phyloP scores from a whole-genome alignment of 495 filamentous ascomycete genomes.

The Neurospora sp. region DNA sequence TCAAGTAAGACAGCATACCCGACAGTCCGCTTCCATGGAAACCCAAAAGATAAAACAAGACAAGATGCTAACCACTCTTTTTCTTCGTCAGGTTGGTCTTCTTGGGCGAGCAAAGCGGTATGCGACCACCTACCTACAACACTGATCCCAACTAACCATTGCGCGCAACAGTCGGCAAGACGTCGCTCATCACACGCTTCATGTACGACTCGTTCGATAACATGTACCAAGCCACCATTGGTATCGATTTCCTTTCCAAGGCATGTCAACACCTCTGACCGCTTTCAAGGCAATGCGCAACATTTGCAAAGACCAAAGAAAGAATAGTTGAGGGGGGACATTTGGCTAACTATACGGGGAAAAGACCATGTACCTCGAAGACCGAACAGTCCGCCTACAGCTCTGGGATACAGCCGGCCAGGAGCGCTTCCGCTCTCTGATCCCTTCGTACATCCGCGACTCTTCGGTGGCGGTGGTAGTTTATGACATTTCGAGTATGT shows the following conservation, averaged over 20 bases:
- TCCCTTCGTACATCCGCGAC: constrained; percentile 97
- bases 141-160: constrained; percentile 9
- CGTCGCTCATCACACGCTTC: constrained; percentile 95
- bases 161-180: constrained; percentile 78
- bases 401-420: constrained; percentile 98
- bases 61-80: constrained; percentile 7
- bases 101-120: constrained; percentile 96
- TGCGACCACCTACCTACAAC: constrained; percentile 18
- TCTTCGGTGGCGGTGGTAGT: constrained; percentile 95
- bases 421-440: constrained; percentile 91
- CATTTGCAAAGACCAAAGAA: too few species aligned
- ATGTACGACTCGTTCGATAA: constrained; percentile 99
- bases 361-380: constrained; percentile 98
- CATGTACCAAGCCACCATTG: constrained; percentile 98
- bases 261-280: constrained; percentile 33
- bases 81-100: constrained; percentile 67
- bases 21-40: not conserved
- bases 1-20: constrained; percentile 56
- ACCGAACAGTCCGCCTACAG: constrained; percentile 92
- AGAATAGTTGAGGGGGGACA: not conserved
- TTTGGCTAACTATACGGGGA: not conserved
- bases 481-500: constrained; percentile 86
- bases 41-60: not conserved
- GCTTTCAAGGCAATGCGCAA: not conserved
- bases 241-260: constrained; percentile 99